phyloP scores from a whole-genome alignment of 2,329 filamentous ascomycete species.

The Xylaria sp. region DNA sequence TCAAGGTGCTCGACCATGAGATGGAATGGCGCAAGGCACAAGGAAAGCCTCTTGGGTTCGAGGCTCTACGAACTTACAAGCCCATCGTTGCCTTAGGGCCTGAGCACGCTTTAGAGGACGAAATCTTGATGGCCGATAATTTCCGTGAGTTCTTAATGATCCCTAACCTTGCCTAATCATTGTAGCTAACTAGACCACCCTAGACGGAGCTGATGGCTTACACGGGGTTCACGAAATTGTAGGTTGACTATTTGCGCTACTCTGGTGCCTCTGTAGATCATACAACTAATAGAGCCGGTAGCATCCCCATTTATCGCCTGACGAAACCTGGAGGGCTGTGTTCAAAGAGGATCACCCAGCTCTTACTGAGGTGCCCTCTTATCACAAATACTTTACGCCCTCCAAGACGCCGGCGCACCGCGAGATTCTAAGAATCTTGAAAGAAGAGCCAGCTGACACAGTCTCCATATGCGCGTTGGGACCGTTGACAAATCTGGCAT shows the following conservation, averaged over 20 bases:
- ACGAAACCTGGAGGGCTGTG: slow-evolving; percentile 77
- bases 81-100: slow-evolving; percentile 89
- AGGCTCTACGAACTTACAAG: slow-evolving; percentile 75
- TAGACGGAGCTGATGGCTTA: slow-evolving; percentile 80
- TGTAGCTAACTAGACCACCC: slow-evolving; percentile 27
- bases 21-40: slow-evolving; percentile 80
- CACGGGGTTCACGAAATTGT: slow-evolving; percentile 75
- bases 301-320: slow-evolving; percentile 78
- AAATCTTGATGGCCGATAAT: slow-evolving; percentile 81
- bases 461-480: slow-evolving; percentile 92
- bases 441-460: slow-evolving; percentile 82
- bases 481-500: slow-evolving; percentile 90
- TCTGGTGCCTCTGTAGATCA: neutral
- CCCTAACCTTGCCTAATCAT: neutral
- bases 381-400: slow-evolving; percentile 75
- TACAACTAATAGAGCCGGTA: slow-evolving; percentile 45
- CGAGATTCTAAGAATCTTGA: slow-evolving; percentile 88
- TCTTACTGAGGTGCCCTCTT: slow-evolving; percentile 54
- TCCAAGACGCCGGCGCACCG: slow-evolving; percentile 79
- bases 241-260: slow-evolving; percentile 39
- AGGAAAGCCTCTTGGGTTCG: slow-evolving; percentile 76
- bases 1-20: slow-evolving; percentile 92
- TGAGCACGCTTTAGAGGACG: slow-evolving; percentile 84
- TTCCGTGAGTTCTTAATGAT: slow-evolving; percentile 72
- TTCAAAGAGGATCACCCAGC: slow-evolving; percentile 60